Base-by-base conservation (phyloP, 129 eudicot genomes). In the Solidago caesia region DNA sequence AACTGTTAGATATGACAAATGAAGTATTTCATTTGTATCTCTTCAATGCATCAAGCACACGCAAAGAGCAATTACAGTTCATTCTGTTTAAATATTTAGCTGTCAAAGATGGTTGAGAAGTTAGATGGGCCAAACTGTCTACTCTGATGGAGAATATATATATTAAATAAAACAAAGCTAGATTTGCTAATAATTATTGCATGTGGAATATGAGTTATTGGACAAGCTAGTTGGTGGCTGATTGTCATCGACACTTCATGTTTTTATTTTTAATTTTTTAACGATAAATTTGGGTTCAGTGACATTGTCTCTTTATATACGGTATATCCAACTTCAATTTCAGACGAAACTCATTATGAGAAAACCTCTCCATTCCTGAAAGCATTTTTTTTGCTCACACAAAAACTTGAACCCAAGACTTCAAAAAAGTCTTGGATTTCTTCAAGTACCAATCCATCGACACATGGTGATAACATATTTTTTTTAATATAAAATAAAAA, bases 1-100 rank as follows among this genome's bases (percentile, higher is more conserved):
- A 73, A 57, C 83, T 79, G 83, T 79, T 79, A 73, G 79, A 79
- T 79, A 66, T 73, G 74, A 73, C 70, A 57, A 73, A 73, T 72
- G 74, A 73, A 46, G 74, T 14, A 46, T 73, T 56, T 56, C 64
- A 73, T 79, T 79, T 79, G 73, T 79, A 64, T 44, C 11, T 79
- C 42, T 12, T n/a, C 68, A 75, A 26, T 67, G 12, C 75, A 53
- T 49, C 2, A 33, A 25, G 12, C 60, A 61, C 67, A 53, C 73
- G 52, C 67, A 71, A 42, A 78, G 49, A 44, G 46, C 70, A 79
- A 56, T 13, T 72, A 74, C 83, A 72, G 83, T 72, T 65, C 74
- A 72, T 67, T 72, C 55, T 57, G 51, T 64, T 73, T 67, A 44
- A 48, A 46, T 58, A 13, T 66, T 57, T 79, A 67, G 83, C 83